These are phyloP conservation scores for Echinochloa phyllopogon DNA, from an alignment of 176 grass and related monocot species.

Conservation along the genomic window DNA sequence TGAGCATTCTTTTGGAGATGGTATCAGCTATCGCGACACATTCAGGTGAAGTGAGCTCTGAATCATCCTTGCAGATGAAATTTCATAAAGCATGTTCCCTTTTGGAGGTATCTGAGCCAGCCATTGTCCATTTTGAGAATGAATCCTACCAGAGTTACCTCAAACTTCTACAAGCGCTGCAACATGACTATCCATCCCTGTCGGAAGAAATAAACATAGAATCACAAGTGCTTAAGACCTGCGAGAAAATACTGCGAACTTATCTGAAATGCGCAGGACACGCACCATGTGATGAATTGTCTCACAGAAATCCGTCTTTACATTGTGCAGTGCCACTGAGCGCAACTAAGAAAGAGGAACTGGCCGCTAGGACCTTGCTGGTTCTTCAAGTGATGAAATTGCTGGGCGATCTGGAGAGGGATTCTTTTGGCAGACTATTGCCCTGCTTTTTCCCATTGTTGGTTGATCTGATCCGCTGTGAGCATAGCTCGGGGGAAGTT, in stretches of 20 bases:
- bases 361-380: constrained; percentile 71
- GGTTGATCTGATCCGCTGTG: constrained; percentile 86
- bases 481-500: constrained; percentile 89
- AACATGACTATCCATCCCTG: constrained; percentile 56
- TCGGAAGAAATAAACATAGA: constrained; percentile 71
- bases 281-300: constrained; percentile 37
- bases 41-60: constrained; percentile 77
- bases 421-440: constrained; percentile 72
- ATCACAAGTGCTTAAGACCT: constrained; percentile 61
- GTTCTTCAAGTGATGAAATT: constrained; percentile 75
- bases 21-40: constrained; percentile 72
- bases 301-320: constrained; percentile 33
- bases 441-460: constrained; percentile 77
- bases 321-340: constrained; percentile 71
- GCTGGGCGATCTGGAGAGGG: constrained; percentile 63
- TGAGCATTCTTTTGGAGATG: constrained; percentile 81
- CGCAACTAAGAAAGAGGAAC: constrained; percentile 80
- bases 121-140: constrained; percentile 92
- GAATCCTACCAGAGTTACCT: constrained; percentile 83
- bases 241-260: constrained; percentile 69
- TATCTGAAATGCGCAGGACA: constrained; percentile 77
- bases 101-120: constrained; percentile 90
- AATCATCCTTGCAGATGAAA: constrained; percentile 65
- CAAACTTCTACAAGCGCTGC: constrained; percentile 77
- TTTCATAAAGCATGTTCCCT: constrained; percentile 88